Conservation (phyloP, 441 rosid species). For the California macrophylla region DNA sequence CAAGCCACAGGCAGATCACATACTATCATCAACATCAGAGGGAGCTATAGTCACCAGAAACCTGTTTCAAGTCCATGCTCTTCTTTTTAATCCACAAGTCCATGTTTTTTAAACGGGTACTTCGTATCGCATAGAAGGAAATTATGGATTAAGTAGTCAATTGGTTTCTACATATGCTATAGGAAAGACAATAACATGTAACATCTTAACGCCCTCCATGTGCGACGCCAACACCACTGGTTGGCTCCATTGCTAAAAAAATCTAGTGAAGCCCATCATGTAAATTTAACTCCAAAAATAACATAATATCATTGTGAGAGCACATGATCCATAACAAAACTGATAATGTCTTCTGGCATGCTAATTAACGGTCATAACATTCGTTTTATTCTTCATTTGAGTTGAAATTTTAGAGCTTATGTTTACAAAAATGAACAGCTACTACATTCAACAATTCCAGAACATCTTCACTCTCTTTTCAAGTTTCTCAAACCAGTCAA, state of each 20-base stretch:
- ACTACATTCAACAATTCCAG: not conserved
- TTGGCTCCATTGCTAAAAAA: not conserved
- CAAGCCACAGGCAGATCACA: not conserved
- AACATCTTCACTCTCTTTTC: not conserved
- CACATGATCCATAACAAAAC: not conserved
- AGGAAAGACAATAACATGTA: not conserved
- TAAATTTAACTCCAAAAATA: not conserved
- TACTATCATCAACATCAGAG: not conserved
- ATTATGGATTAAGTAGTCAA: no score
- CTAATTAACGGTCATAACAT: not conserved
- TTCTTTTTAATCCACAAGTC: no score
- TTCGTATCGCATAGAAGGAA: not conserved
- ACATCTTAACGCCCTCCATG: not conserved
- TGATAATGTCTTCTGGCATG: no score
- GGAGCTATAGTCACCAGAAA: not conserved
- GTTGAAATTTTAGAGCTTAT: not conserved
- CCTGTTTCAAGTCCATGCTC: no score
- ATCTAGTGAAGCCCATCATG: not conserved
- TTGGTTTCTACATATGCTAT: not conserved
- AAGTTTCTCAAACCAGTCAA: not conserved
- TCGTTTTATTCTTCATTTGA: not conserved
- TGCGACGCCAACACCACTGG: not conserved
- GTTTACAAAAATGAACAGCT: not conserved
- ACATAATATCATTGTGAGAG: not conserved
- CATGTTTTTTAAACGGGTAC: not conserved